Conservation (phyloP, 129 eudicot species). For the Deinandra increscens region DNA sequence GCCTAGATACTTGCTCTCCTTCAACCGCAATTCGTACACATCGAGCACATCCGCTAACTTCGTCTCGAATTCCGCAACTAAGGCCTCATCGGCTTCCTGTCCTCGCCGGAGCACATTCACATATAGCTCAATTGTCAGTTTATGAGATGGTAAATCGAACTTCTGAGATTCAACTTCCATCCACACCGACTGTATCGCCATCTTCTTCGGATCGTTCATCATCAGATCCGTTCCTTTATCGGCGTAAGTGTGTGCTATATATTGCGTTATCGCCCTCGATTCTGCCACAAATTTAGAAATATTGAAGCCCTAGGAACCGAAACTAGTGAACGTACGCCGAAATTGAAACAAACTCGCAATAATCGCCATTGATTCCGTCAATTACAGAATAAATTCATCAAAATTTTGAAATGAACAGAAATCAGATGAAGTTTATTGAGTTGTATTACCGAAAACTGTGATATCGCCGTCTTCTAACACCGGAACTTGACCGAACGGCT, state of each 20-base stretch:
- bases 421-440: background rate
- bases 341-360: too few species aligned
- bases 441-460: slow-evolving; percentile 50
- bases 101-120: slow-evolving; percentile 41
- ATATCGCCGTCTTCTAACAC: slow-evolving; percentile 38
- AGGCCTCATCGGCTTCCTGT: slow-evolving; percentile 33
- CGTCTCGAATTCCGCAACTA: slow-evolving; percentile 42
- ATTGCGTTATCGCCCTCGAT: slow-evolving; percentile 53
- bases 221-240: slow-evolving; percentile 42
- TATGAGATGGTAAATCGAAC: slow-evolving; percentile 23
- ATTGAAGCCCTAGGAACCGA: background rate
- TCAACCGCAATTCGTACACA: too few species aligned
- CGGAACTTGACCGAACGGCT: slow-evolving; percentile 62
- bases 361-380: background rate
- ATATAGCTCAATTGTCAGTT: slow-evolving; percentile 31
- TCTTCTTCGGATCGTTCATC: slow-evolving; percentile 27
- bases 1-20: too few species aligned
- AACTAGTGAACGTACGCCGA: too few species aligned
- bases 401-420: background rate
- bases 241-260: slow-evolving; percentile 33
- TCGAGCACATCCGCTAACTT: too few species aligned
- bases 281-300: slow-evolving; percentile 26
- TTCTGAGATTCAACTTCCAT: slow-evolving; percentile 50
- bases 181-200: slow-evolving; percentile 44
- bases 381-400: too few species aligned